Percentiles rank a stretch among this genome's conserved stretches.
Conservation (phyloP, 345 rosid species). For the Orychophragmus violaceus region DNA sequence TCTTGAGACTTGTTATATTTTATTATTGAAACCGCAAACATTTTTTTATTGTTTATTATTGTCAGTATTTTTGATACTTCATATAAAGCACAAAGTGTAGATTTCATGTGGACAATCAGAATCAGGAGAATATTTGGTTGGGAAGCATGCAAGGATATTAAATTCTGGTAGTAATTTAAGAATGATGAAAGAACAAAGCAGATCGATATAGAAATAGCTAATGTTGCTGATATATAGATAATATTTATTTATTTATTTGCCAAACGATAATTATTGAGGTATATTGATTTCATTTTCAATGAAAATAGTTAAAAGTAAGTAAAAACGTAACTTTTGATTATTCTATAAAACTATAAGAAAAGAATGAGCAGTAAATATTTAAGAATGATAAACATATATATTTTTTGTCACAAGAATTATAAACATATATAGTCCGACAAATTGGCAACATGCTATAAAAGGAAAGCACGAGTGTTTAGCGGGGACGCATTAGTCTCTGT, state of each 20-base stretch:
- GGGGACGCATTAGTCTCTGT: conserved; percentile 27
- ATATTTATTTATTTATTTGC: no score
- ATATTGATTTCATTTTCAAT: no score
- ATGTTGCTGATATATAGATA: no score
- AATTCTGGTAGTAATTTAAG: neutral
- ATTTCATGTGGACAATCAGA: neutral
- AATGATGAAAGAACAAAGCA: neutral
- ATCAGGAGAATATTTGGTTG: conserved; percentile 16
- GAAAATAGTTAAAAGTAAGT: no score
- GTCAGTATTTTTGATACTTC: neutral
- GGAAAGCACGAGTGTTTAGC: conserved; percentile 29
- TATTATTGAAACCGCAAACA: no score
- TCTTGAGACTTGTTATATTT: conserved; percentile 15
- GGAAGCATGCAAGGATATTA: neutral
- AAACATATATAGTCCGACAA: conserved; percentile 21
- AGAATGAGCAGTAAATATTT: neutral
- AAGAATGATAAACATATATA: no score
- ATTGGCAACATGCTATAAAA: conserved; percentile 15
- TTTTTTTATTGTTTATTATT: neutral
- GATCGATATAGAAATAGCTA: neutral
- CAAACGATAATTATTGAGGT: no score
- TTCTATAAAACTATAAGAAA: neutral
- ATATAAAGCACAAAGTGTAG: neutral
- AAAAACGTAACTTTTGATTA: neutral
- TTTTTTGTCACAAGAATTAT: no score